A percentile compares a stretch with the other conserved stretches of the same genome.
Conservation (phyloP, 148 eudicot genomes). For the Cornus florida region DNA sequence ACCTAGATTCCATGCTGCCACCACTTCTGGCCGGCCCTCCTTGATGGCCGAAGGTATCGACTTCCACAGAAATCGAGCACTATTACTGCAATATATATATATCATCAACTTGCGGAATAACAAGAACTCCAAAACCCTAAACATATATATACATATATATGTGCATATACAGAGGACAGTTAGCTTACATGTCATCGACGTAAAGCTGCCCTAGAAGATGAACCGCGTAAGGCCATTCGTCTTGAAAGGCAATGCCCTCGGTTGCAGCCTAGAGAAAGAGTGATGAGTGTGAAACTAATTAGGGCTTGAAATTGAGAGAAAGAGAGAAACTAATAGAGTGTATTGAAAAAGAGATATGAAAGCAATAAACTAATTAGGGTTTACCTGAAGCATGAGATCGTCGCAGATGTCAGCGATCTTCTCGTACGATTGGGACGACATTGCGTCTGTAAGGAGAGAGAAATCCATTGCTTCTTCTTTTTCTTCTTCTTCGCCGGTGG, state of each 20-base stretch:
- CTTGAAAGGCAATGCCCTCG: slow-evolving; percentile 56
- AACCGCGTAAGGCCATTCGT: slow-evolving; percentile 85
- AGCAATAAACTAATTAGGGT: background rate
- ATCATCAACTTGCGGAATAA: background rate
- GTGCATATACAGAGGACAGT: background rate
- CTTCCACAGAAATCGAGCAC: slow-evolving; percentile 94
- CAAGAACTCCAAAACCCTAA: background rate
- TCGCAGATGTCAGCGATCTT: slow-evolving; percentile 68
- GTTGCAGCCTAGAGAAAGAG: slow-evolving; percentile 52
- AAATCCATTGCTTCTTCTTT: slow-evolving; percentile 54
- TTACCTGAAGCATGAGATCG: slow-evolving; percentile 68
- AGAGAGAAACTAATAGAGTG: background rate
- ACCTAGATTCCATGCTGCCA: slow-evolving; percentile 77
- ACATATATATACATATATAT: background rate
- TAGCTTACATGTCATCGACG: slow-evolving; percentile 61
- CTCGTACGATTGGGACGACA: slow-evolving; percentile 56
- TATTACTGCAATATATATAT: slow-evolving; percentile 52
- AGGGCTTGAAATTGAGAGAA: slow-evolving; percentile 19
- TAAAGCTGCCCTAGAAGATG: slow-evolving; percentile 82
- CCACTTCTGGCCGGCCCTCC: slow-evolving; percentile 66
- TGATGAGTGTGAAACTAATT: background rate
- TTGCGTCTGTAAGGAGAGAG: slow-evolving; percentile 55
- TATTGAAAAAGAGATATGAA: background rate
- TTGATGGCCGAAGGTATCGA: slow-evolving; percentile 57
- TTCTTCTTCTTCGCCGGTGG: too few species aligned